Evolutionary conservation across 1,284 basidiomycete genomes (phyloP), one percentile per base, ranked within the genome.

Genomic region (Butyriboletus appendiculatus): DNA sequence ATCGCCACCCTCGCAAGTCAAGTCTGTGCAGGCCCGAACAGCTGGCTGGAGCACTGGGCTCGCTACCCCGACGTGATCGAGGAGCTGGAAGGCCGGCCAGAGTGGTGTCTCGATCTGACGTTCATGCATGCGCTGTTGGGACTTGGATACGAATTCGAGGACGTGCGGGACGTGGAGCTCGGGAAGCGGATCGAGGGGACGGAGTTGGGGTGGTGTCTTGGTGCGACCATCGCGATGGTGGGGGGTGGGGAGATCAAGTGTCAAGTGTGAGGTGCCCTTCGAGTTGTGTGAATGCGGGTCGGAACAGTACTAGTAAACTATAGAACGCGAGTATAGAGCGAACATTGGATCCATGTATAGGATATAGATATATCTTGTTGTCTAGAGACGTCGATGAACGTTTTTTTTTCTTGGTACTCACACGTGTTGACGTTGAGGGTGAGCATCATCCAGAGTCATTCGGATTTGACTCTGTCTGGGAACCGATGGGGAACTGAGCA

Each of bases 181-280:
- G 96, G 87, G 64, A 98, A 98, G 80, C 87, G 92, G 80, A 81
- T 99, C 44, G 81, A 81, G 26, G 93, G 89, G 7, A 96, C 95
- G 5, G 97, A 98, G 81, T 75, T 99, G 53, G 96, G 97, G 9
- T 99, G 96, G 96, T 90, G 87, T 61, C 74, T 98, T 24, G 94
- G 94, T 18, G 94, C 94, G 14, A 86, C 87, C 52, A 81, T 94
- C 63, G 85, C 84, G 32, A 80, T 92, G 76, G 80, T 88, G n/a
- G 81, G 79, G 15, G 83, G 81, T 34, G 85, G 80, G 10, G 78
- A 83, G 62, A 63, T 88, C 53, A 81, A 62, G 61, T 82, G 81
- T 68, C 73, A 62, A n/a, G 70, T 68, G 5, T 81, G 48, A 64
- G 16, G 11, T 5, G 12, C 26, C 26, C 26, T 24, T 24, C 1